A percentile compares a stretch with the other conserved stretches of the same genome.
These are phyloP conservation scores for Talaromyces borbonicus DNA, from an alignment of 495 filamentous ascomycete genomes.

Conservation along the genomic window DNA sequence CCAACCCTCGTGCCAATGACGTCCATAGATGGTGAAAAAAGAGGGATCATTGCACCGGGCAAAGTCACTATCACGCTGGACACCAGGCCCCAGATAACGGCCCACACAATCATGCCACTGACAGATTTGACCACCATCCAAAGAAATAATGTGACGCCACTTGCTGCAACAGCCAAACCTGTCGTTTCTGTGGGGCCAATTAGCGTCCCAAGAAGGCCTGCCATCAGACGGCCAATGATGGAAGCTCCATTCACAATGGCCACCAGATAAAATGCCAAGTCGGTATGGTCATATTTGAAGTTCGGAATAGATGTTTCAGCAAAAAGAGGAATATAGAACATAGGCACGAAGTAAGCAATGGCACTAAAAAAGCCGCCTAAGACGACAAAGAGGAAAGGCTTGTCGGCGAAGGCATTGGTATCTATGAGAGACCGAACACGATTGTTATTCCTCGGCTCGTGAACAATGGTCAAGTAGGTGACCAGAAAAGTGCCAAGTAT, in stretches of 20 bases:
- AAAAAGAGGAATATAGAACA: constrained; percentile 58
- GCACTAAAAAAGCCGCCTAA: not conserved
- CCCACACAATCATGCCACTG: constrained; percentile 16
- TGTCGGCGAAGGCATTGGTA: not conserved
- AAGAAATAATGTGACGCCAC: not conserved
- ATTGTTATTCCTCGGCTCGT: constrained; percentile 47
- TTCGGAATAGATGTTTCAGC: constrained; percentile 17
- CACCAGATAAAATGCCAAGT: constrained; percentile 52
- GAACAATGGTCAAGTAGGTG: constrained; percentile 50
- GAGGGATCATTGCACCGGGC: constrained; percentile 13
- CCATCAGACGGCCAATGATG: constrained; percentile 18
- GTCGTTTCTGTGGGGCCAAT: constrained; percentile 6
- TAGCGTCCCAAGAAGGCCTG: constrained; percentile 21
- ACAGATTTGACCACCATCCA: constrained; percentile 8
- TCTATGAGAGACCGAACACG: not conserved
- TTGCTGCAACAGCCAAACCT: not conserved
- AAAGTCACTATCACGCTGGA: constrained; percentile 23
- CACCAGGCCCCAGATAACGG: constrained; percentile 19
- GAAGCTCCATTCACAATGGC: constrained; percentile 51
- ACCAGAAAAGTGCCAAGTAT: constrained; percentile 47
- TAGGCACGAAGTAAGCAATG: constrained; percentile 50
- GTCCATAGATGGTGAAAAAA: constrained; percentile 14
- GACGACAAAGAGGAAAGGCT: not conserved
- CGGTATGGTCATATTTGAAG: constrained; percentile 41
- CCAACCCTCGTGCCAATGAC: constrained; percentile 21